Evolutionary conservation across 1,284 basidiomycete species (phyloP), one percentile per base, ranked within the genome.

Genomic region (Ganoderma resinaceum): DNA sequence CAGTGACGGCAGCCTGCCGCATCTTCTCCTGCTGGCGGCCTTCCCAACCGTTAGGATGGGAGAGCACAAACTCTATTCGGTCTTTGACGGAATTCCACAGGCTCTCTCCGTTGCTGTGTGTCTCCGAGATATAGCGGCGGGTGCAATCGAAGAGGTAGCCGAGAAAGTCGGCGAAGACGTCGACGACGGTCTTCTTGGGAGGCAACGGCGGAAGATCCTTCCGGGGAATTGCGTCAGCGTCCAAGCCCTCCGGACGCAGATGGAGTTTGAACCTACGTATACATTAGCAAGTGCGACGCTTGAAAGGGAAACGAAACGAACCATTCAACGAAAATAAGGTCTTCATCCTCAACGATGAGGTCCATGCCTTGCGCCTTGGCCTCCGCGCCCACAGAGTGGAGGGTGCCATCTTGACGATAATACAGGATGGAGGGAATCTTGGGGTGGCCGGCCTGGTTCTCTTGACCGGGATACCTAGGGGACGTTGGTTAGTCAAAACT

Each of bases 341-440:
- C 77, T 61, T 86, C 80, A 3, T 87, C 84, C 59, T 85, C 84
- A 0, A 84, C 84, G 61, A 76, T 75, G 23, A 83, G 78, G 23
- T 80, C 75, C 46, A 83, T 78, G 23, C 77, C 79, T 40, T 85
- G 83, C 31, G 79, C 76, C 23, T 79, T 74, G 0, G 86, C 85
- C 72, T 89, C 87, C 9, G 87, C 86, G 16, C 89, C 88, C 49
- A 82, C 81, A 3, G 86, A 86, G 58, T 80, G 77, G 16, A 85
- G 80, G 0, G 71, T 74, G 0, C 87, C 87, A 4, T 78, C 69
- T n/a, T 73, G 72, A 69, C 85, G 83, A 72, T 90, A 90, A 70
- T 83, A 88, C 9, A 89, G 76, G 31, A 88, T 79, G 0, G 87
- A 85, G 5, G 88, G 88, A 33, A 89, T 87, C 75, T 89, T 89